Evolutionary conservation across 306 rosid species (phyloP).

Genomic region (Pyrus betulifolia): DNA sequence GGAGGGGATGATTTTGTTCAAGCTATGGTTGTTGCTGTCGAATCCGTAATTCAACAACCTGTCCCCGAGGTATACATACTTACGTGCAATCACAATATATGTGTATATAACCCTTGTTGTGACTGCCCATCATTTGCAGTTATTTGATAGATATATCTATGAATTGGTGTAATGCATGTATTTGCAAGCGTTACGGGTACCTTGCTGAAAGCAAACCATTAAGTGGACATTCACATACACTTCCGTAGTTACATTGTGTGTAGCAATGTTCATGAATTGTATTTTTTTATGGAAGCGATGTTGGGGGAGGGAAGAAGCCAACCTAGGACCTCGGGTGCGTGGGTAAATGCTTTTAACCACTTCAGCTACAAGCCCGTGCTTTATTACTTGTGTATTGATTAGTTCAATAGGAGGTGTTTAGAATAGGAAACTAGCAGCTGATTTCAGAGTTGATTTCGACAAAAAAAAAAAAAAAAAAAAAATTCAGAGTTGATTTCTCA

Average conservation of each 20-base stretch:
- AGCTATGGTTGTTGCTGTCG: constrained; percentile 87
- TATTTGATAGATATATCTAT: background rate
- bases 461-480: too few species aligned
- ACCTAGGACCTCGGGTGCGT: background rate
- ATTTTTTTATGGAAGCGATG: too few species aligned
- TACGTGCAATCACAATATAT: background rate
- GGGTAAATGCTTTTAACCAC: too few species aligned
- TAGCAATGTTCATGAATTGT: background rate
- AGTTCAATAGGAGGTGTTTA: background rate
- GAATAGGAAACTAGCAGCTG: background rate
- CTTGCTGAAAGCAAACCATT: background rate
- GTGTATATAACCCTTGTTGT: background rate
- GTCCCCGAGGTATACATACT: constrained; percentile 53
- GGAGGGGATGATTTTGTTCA: constrained; percentile 92
- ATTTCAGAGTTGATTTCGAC: background rate
- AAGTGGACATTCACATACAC: background rate
- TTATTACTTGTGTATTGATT: background rate
- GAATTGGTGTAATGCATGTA: background rate
- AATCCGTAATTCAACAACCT: constrained; percentile 76
- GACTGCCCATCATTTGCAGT: background rate
- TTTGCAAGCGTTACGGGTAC: background rate
- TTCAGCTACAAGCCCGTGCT: background rate
- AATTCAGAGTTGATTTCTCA: background rate
- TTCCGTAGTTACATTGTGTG: background rate
- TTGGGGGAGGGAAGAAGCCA: too few species aligned